A percentile compares a stretch with the other conserved stretches of the same genome.
Evolutionary conservation across 768 basidiomycete genomes (phyloP).

Genomic region (Pholiota microspora): DNA sequence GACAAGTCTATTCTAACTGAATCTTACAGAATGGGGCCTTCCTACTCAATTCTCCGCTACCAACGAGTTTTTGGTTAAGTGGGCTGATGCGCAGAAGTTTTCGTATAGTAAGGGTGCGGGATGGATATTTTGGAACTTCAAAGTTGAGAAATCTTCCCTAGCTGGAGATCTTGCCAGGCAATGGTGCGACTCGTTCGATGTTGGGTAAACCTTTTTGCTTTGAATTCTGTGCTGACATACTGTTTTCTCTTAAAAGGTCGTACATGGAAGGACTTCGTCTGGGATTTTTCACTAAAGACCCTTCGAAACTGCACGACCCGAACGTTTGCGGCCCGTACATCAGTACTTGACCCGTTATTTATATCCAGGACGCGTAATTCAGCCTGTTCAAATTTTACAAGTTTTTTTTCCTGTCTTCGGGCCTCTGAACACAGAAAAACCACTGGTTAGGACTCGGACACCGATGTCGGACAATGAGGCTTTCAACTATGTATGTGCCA

Average conservation of each 20-base stretch:
- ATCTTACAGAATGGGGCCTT: slow-evolving; percentile 43
- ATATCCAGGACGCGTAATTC: background rate
- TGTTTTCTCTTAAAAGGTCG: slow-evolving; percentile 45
- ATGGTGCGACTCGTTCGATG: slow-evolving; percentile 42
- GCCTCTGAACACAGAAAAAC: no score
- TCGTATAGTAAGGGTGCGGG: slow-evolving; percentile 57
- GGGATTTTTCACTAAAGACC: slow-evolving; percentile 65
- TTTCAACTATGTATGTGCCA: no score
- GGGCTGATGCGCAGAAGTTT: slow-evolving; percentile 78
- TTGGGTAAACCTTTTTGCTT: slow-evolving; percentile 7
- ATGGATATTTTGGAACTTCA: slow-evolving; percentile 65
- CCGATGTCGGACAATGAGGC: no score
- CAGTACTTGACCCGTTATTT: slow-evolving; percentile 5
- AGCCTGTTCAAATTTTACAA: no score
- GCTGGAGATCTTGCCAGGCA: slow-evolving; percentile 56
- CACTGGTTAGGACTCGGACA: no score
- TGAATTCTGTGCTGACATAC: background rate
- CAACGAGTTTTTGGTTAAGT: slow-evolving; percentile 57
- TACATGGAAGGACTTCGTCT: slow-evolving; percentile 58
- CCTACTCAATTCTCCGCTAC: slow-evolving; percentile 64
- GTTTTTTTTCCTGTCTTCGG: no score
- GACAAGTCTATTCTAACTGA: background rate
- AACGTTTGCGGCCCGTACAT: slow-evolving; percentile 61
- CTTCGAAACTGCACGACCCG: slow-evolving; percentile 51
- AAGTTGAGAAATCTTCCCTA: slow-evolving; percentile 52